These are phyloP conservation scores for Hordeum marinum DNA, from an alignment of 176 grass and related monocot species.

Conservation along the genomic window DNA sequence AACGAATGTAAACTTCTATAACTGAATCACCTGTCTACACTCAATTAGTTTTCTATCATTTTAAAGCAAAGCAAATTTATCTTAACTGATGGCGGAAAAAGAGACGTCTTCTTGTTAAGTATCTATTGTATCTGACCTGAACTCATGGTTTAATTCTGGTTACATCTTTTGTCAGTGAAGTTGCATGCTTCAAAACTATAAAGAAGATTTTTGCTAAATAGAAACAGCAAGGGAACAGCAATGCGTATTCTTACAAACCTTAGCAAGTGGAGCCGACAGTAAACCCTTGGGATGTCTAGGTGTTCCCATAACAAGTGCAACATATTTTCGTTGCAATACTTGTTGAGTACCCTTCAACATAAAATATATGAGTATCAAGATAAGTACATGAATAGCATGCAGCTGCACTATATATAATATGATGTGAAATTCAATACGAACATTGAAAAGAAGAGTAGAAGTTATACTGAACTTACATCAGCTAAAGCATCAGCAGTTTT, in stretches of 20 bases:
- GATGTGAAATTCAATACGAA: background rate
- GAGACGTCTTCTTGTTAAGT: background rate
- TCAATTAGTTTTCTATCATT: background rate
- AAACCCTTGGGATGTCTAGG: conserved; percentile 69
- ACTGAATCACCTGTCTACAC: background rate
- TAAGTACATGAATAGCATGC: conserved; percentile 1
- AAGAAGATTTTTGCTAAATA: conserved; percentile 9
- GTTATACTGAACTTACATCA: conserved; percentile 52
- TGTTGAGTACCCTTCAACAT: conserved; percentile 48
- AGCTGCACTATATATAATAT: conserved; percentile 7
- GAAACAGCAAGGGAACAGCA: background rate
- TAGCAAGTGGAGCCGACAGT: conserved; percentile 71
- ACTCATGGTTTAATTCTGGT: background rate
- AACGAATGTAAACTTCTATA: background rate
- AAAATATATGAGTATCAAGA: conserved; percentile 8
- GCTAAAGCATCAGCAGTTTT: conserved; percentile 91
- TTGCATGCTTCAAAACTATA: background rate
- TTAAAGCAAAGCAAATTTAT: background rate
- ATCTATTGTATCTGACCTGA: background rate
- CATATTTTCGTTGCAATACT: conserved; percentile 88
- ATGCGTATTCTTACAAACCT: conserved; percentile 45
- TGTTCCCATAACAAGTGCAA: conserved; percentile 83
- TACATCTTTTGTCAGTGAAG: conserved; percentile 4
- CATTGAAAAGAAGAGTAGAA: background rate
- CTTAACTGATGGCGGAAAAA: background rate